Evolutionary conservation across 2,329 filamentous ascomycete species (phyloP), one percentile per base, ranked within the genome.

Genomic region (Bipolaris sorokiniana): DNA sequence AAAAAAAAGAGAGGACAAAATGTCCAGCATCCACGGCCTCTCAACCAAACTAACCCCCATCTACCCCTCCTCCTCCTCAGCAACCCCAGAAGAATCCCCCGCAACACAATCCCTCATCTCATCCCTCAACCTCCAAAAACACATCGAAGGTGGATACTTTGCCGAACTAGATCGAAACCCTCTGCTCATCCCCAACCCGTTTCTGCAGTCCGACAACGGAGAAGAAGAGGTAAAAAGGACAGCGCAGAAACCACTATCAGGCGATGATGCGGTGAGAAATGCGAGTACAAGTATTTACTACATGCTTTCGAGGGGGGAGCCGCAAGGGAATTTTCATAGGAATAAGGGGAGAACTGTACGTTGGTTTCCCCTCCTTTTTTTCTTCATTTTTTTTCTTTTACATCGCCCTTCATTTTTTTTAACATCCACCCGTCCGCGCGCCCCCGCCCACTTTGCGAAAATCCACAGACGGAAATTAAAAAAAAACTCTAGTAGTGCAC

Each of bases 221-320:
- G 26, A 54, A 48, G 49, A 42, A 22, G 7, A n/a, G n/a, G 11
- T 42, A 20, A 31, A 54, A 18, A 7, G 33, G 22, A 77, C 77
- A 2, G 62, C 65, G 9, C 63, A 66, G 1, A 69, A 73, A n/a
- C 76, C 77, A 18, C 78, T 77, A 15, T 71, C 64, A 1, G 75
- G 74, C 13, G 70, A 79, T 51, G 73, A 80, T 2, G 49, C 66
- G 9, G 75, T 79, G 15, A 81, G 87, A 33, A 81, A 81, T 54
- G 82, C 85, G 1, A 85, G 81, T 52, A 88, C 86, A 0, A 82
- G 80, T 1, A 90, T 90, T 50, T 85, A 82, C 74, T 90, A 91
- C 71, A 78, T 88, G 45, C 77, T 91, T 36, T 88, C 85, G 0
- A 82, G 84, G 0, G 65, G 65, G 18, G 79, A 77, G 0, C 83